Evolutionary conservation across 164 flowering plant genomes (phyloP), one percentile per base, ranked within the genome.

Genomic region (Litsea cubeba): DNA sequence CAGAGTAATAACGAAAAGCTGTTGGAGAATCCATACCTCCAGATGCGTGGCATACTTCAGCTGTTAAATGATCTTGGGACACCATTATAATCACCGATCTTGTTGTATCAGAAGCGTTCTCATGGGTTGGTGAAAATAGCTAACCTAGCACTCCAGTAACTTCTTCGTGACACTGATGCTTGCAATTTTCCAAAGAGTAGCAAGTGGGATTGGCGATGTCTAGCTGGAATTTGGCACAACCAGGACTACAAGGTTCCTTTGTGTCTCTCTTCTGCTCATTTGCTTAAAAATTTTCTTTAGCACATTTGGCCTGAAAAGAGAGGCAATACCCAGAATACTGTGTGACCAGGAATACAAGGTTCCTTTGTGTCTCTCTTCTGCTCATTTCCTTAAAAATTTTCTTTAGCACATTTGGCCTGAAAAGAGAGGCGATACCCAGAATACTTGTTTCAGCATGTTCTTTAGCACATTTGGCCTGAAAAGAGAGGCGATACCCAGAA

Each of bases 1-100:
- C 91, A 96, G 99, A 90, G 92, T 85, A 96, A 96, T 88, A 96
- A 96, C 77, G 99, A 96, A 77, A 96, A 96, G 82, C 85, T 96
- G 68, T 77, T 96, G 83, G 98, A 96, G 84, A 96, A 96, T 81
- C 99, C 98, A 3, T 96, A 96, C 77, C 97, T 96, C 76, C 99
- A 94, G 85, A 92, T 96, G 93, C 92, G 95, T 46, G 99, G 99
- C 74, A 85, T 96, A 78, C 87, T 94, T 81, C 97, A 96, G 82
- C 82, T 96, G 72, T 89, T 90, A 72, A 94, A 86, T 82, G 97
- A 92, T 76, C 77, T 87, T 79, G 87, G 88, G 64, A 75, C 78
- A 32, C 77, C 74, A 66, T 72, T 83, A 75, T 82, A 73, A 74
- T 76, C 49, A 67, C 24, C 11, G n/a, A 65, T 25, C 30, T 49